A percentile compares a stretch with the other conserved stretches of the same genome.
phyloP scores from a whole-genome alignment of 306 rosid species.

The Rosa chinensis region DNA sequence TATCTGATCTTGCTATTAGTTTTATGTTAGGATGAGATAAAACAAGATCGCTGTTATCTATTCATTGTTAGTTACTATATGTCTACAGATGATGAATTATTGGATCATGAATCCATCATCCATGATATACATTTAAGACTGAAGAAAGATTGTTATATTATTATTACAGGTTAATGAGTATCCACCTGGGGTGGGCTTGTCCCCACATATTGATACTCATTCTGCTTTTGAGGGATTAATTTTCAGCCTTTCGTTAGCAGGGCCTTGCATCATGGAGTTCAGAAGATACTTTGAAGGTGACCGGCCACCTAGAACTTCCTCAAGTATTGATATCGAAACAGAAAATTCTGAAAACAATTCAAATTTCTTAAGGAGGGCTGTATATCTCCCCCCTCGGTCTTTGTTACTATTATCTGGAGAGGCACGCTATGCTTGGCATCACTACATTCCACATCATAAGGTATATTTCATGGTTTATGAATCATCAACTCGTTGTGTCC shows the following conservation, averaged over 20 bases:
- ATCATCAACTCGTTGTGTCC: not conserved
- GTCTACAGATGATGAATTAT: not conserved
- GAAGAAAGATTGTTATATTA: slow-evolving; percentile 27
- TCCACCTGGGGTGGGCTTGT: slow-evolving; percentile 94
- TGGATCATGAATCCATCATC: not conserved
- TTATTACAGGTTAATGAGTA: slow-evolving; percentile 78
- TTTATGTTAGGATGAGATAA: not conserved
- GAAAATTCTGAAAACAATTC: slow-evolving; percentile 47
- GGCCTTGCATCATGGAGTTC: slow-evolving; percentile 99
- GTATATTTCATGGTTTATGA: slow-evolving; percentile 28
- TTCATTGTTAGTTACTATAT: not conserved
- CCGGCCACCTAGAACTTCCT: slow-evolving; percentile 43
- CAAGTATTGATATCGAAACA: slow-evolving; percentile 31
- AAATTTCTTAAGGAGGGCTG: slow-evolving; percentile 54
- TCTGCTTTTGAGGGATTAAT: slow-evolving; percentile 95
- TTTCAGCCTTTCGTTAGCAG: slow-evolving; percentile 93
- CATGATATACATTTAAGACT: slow-evolving; percentile 21
- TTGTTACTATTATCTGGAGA: slow-evolving; percentile 81
- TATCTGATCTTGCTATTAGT: not conserved
- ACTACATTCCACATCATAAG: slow-evolving; percentile 93
- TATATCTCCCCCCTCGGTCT: slow-evolving; percentile 82
- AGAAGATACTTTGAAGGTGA: slow-evolving; percentile 56
- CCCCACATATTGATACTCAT: slow-evolving; percentile 97
- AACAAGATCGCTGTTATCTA: not conserved
- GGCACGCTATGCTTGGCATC: slow-evolving; percentile 93